Base-by-base conservation (phyloP, 2,329 filamentous ascomycete species). In the Fusarium chlamydosporum region DNA sequence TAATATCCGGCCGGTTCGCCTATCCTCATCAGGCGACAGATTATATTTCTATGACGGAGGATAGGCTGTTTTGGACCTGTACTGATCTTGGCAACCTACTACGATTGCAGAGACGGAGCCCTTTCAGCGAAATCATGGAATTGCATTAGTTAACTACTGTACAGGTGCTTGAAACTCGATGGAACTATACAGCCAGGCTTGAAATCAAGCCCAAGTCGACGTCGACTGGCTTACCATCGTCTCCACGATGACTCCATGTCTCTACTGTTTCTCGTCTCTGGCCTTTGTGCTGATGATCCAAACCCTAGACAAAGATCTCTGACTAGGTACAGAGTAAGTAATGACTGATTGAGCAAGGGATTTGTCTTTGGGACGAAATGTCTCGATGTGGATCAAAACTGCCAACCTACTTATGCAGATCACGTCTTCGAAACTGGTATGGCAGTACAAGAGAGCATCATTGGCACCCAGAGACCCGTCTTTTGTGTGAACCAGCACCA, bases 31-130 rank as follows among this genome's bases (percentile, higher is more conserved):
- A 40, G 31, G 37, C 55, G 34, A 40, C 57, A 55, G 40, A 46
- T 48, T 48, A 54, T 56, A 33, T 48, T 54, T 23, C 51, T 31
- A 61, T 57, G 46, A 40, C 46, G 46, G 41, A 46, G 47, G 23
- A 58, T 40, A 18, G 38, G 31, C 51, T 34, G 51, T 34, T 57
- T 65, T 62, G 16, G 66, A 51, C 34, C 10, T 48, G 27, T 50
- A 69, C n/a, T 34, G 55, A 48, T 20, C 66, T 70, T 67, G 61
- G 61, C 66, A 70, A 53, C 33, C 29, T 15, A 27, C 35, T 50
- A 26, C 33, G 33, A 50, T 50, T 38, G 16, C n/a, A 50, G 47
- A 29, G 34, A 38, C 23, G 12, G 16, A 51, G 34, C 23, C 42
- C 7, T 45, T 18, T 45, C 42, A 18, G 31, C 27, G 26, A 18